These are phyloP conservation scores for Psilocybe azurescens DNA, from an alignment of 768 basidiomycete genomes.

Conservation along the genomic window DNA sequence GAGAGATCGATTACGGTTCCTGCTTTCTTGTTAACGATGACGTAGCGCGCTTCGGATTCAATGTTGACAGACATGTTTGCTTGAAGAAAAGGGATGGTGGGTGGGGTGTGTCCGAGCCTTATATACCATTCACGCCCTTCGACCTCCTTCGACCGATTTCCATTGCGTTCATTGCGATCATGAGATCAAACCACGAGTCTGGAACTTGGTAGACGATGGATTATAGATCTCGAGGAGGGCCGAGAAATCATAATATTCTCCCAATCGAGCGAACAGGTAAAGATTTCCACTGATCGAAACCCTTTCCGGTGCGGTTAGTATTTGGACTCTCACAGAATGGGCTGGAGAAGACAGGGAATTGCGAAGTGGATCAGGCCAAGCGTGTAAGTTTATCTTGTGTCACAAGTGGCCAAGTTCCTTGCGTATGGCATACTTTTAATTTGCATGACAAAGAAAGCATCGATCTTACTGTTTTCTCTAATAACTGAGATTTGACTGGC, in stretches of 20 bases:
- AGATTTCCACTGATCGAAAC: too few species aligned
- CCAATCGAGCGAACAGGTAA: too few species aligned
- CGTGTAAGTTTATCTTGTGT: neutral
- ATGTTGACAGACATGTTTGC: neutral
- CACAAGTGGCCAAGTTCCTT: neutral
- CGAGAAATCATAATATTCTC: neutral
- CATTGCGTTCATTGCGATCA: constrained; percentile 27
- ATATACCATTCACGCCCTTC: neutral
- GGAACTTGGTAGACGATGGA: neutral
- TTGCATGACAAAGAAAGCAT: too few species aligned
- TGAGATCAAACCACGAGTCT: constrained; percentile 16
- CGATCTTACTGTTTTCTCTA: too few species aligned
- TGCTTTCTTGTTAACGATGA: constrained; percentile 43
- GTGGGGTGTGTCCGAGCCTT: neutral
- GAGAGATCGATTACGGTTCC: constrained; percentile 51
- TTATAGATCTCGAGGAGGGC: neutral
- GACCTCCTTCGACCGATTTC: too few species aligned
- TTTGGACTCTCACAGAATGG: neutral
- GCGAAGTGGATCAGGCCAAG: neutral
- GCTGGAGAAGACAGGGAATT: neutral
- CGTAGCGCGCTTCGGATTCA: constrained; percentile 27
- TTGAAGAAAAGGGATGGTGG: neutral
- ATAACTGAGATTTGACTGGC: too few species aligned
- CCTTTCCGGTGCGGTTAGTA: too few species aligned
- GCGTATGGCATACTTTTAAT: too few species aligned